Percentiles rank a stretch among this genome's conserved stretches.
These are phyloP conservation scores for Cryptosporidium xiaoi DNA, from an alignment of 169 alveolate species.

Conservation along the genomic window DNA sequence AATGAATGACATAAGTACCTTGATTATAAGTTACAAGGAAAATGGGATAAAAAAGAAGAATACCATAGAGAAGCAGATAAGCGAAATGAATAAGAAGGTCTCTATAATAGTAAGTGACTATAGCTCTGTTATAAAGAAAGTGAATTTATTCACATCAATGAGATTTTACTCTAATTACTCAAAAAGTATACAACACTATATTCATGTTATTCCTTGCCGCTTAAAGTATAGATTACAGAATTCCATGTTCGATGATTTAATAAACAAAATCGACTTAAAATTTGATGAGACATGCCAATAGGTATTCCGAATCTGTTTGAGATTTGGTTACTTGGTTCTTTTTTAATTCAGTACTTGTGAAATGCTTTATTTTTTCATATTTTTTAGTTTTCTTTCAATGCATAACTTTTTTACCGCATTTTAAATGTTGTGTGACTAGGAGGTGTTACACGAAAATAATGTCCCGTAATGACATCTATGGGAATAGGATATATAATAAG, in stretches of 20 bases:
- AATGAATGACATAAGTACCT: conserved; percentile 10
- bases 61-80: conserved; percentile 12
- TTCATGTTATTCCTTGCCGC: conserved; percentile 28
- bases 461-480: neutral
- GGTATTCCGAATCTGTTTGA: neutral
- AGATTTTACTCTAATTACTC: conserved; percentile 3
- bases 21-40: conserved; percentile 6
- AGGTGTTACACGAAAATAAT: conserved; percentile 20
- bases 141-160: conserved; percentile 3
- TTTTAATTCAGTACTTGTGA: no score
- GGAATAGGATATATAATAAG: neutral
- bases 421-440: neutral
- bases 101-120: conserved; percentile 27
- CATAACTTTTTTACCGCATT: neutral
- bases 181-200: conserved; percentile 17
- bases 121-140: conserved; percentile 27
- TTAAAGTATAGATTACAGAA: conserved; percentile 35
- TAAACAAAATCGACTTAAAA: conserved; percentile 13
- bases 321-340: no score
- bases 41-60: neutral
- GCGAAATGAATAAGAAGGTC: conserved; percentile 8
- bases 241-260: conserved; percentile 19
- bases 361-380: neutral
- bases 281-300: neutral
- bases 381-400: no score